Conservation (phyloP, 306 rosid species). For the Prinsepia uniflora region DNA sequence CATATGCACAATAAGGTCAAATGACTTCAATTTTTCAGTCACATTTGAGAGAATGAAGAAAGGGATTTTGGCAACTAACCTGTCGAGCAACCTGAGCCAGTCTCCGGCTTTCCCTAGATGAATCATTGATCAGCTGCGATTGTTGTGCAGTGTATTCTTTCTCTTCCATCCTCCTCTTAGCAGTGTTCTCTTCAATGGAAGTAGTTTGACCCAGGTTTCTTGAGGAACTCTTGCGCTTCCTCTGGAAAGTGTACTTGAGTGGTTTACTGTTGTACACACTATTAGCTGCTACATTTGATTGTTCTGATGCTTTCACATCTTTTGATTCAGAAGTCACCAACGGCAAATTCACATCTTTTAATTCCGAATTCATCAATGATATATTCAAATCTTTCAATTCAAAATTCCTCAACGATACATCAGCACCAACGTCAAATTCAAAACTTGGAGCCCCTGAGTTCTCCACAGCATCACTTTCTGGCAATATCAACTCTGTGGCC, state of each 20-base stretch:
- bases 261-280: conserved; percentile 31
- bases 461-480: conserved; percentile 22
- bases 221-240: conserved; percentile 58
- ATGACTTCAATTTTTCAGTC: background rate
- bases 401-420: conserved; percentile 16
- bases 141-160: conserved; percentile 28
- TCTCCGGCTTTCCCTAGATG: conserved; percentile 42
- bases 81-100: conserved; percentile 57
- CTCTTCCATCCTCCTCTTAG: conserved; percentile 37
- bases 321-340: conserved; percentile 18
- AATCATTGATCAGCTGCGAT: conserved; percentile 30
- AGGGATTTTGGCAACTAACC: conserved; percentile 39
- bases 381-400: conserved; percentile 25
- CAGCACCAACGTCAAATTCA: conserved; percentile 23
- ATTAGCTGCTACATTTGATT: conserved; percentile 31
- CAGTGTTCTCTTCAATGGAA: conserved; percentile 32
- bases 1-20: background rate
- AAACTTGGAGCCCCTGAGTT: conserved; percentile 24
- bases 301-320: conserved; percentile 31
- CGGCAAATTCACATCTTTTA: conserved; percentile 26
- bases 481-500: conserved; percentile 25
- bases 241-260: conserved; percentile 58
- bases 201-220: conserved; percentile 32
- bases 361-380: conserved; percentile 12
- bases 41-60: conserved; percentile 16